These are phyloP conservation scores for Sporothrix curviconia DNA, from an alignment of 2,329 filamentous ascomycete species.

Conservation along the genomic window DNA sequence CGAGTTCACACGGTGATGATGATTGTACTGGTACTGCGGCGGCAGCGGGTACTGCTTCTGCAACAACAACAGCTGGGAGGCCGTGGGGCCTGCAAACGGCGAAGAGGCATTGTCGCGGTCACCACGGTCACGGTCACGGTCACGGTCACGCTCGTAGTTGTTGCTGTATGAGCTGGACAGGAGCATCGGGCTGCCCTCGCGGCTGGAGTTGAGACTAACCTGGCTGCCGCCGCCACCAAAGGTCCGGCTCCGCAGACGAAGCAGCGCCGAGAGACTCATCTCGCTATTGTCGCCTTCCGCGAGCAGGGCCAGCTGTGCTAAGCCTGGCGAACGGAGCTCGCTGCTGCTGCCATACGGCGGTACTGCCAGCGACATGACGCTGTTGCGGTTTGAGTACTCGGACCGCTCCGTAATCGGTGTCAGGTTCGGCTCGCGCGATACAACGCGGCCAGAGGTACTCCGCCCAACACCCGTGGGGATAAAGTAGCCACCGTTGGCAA, in stretches of 20 bases:
- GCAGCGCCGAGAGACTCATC: slow-evolving; percentile 65
- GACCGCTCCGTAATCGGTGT: slow-evolving; percentile 95
- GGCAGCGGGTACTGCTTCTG: slow-evolving; percentile 12
- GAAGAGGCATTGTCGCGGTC: slow-evolving; percentile 38
- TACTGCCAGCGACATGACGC: slow-evolving; percentile 66
- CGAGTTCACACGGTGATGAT: slow-evolving; percentile 40
- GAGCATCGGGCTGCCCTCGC: slow-evolving; percentile 41
- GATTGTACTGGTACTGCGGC: neutral
- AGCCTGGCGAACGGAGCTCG: slow-evolving; percentile 61
- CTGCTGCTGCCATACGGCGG: slow-evolving; percentile 35
- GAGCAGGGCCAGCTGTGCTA: slow-evolving; percentile 69
- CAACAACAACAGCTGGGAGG: slow-evolving; percentile 12
- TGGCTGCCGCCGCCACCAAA: slow-evolving; percentile 68
- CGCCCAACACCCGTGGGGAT: slow-evolving; percentile 61
- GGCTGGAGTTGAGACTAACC: slow-evolving; percentile 58
- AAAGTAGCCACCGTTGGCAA: slow-evolving; percentile 82
- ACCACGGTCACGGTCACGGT: slow-evolving; percentile 8
- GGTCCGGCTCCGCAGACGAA: slow-evolving; percentile 65
- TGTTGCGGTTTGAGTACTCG: slow-evolving; percentile 93
- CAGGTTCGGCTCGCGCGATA: slow-evolving; percentile 79
- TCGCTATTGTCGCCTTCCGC: slow-evolving; percentile 57
- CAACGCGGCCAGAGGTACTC: slow-evolving; percentile 64
- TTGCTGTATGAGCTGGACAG: slow-evolving; percentile 32
- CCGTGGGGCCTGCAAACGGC: slow-evolving; percentile 30
- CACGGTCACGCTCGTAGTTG: slow-evolving; percentile 3